A percentile compares a stretch with the other conserved stretches of the same genome.
These are phyloP conservation scores for Arctium lappa DNA, from an alignment of 129 eudicot genomes.

Conservation along the genomic window DNA sequence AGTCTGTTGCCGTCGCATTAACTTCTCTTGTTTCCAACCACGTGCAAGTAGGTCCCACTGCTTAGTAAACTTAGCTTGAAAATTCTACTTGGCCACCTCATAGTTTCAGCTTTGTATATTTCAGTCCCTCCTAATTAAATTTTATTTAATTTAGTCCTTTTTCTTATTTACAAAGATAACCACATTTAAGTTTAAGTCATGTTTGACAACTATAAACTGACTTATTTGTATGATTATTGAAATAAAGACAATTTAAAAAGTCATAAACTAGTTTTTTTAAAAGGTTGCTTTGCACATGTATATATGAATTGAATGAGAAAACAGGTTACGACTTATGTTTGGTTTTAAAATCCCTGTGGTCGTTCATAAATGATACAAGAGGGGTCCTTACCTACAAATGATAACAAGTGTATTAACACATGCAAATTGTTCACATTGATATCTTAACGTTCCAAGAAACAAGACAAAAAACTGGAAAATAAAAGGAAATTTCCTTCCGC, in stretches of 20 bases:
- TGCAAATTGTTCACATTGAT: background rate
- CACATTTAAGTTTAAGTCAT: background rate
- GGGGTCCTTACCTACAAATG: background rate
- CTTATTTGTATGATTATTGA: background rate
- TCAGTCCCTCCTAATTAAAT: background rate
- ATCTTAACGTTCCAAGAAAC: background rate
- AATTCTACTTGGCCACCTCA: background rate
- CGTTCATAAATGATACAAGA: background rate
- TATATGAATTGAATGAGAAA: background rate
- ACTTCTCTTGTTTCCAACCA: conserved; percentile 18
- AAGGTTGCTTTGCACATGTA: background rate
- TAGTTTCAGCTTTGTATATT: background rate
- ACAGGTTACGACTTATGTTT: background rate
- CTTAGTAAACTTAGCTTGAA: background rate
- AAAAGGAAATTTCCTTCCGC: background rate
- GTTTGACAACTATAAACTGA: background rate
- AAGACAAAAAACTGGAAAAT: conserved; percentile 1
- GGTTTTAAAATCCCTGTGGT: background rate
- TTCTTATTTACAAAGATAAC: background rate
- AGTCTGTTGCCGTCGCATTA: conserved; percentile 25
- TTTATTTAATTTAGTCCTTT: background rate
- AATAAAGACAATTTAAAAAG: background rate
- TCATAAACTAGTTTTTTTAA: background rate
- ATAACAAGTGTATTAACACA: background rate
- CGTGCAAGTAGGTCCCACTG: conserved; percentile 11